Evolutionary conservation across 2,329 filamentous ascomycete genomes (phyloP), one percentile per base, ranked within the genome.

Genomic region (Cytospora piceicola): DNA sequence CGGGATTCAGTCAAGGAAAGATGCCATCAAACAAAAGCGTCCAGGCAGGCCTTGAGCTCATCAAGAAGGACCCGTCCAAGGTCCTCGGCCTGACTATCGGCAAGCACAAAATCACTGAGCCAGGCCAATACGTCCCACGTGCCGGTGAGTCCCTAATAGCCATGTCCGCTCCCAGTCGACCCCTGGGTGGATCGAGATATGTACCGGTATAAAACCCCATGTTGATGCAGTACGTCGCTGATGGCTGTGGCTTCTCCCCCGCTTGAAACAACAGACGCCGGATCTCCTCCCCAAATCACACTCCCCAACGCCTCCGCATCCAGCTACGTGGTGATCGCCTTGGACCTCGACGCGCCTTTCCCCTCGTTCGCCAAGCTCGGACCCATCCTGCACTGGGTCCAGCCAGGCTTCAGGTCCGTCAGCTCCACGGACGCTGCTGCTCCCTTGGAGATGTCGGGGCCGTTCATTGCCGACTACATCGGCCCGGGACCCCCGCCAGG

Each of bases 341-440:
- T 84, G 32, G 82, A 84, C 68, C 74, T 82, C 20, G 82, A 84
- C 73, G 78, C 82, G 0, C 82, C 82, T 0, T 80, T 79, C 68
- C 76, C 75, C 0, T 78, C 77, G 15, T 76, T 79, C 59, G 69
- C 70, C 30, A 67, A 80, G 32, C 72, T 83, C 0, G 76, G 80
- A 6, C 82, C 82, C 2, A 75, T 82, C 36, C 70, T 83, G 61
- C 82, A 84, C 73, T 82, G 80, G 75, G 72, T 82, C 57, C 80
- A 83, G 67, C 76, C 78, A 0, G 77, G 77, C 46, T 69, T 81
- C 61, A 68, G 70, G 4, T 7, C 24, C 11, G 46, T 9, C 42
- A 22, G 9, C 20, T 20, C 42, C 42, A 32, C 36, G 7, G 30
- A 14, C n/a, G 3, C 54, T 17, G 36, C 70, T 2, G 63, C 49